Base-by-base conservation (phyloP, 176 grass and related monocot genomes). In the Zizania latifolia region DNA sequence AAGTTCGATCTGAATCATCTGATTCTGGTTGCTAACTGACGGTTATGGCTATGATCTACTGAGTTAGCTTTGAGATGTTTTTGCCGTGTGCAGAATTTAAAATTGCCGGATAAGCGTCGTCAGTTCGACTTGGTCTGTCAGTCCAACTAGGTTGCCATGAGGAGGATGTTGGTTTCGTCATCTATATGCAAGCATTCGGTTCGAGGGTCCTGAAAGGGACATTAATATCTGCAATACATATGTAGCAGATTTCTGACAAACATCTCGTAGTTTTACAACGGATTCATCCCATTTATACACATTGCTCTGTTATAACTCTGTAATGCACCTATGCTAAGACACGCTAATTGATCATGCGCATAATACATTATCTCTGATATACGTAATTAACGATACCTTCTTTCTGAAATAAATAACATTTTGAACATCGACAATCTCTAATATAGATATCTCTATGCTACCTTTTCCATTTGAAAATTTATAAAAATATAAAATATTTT, bases 31-130 rank as follows among this genome's bases (percentile, higher is more conserved):
- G 72, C 33, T 66, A 58, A 15, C 36, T 78, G 73, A 78, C 73
- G 66, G 79, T 82, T 87, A 38, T 55, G 72, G 21, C 19, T 51
- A 51, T 51, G 46, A 51, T 21, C 46, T 51, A 51, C 2, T 51
- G 17, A 39, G 57, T 27, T 36, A 16, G 21, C 12, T 5, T 5
- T 61, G 33, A 54, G 57, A 13, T 56, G 37, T 24, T 14, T 76
- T 34, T 60, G 28, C 34, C 28, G n/a, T n/a, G 11, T 17, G 19
- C 45, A 57, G 36, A 15, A 61, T 28, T 30, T 36, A 50, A 37
- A 35, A 11, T 26, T 6, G 1, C 23, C 13, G 9, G 34, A 84
- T 41, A 55, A 41, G 36, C 12, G 19, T 58, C 54, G 57, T 66
- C 27, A 15, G 68, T 32, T 66, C 21, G 48, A 32, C 22, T 26